These are phyloP conservation scores for Aureobasidium sp. DNA, from an alignment of 2,329 filamentous ascomycete species.

Conservation along the genomic window DNA sequence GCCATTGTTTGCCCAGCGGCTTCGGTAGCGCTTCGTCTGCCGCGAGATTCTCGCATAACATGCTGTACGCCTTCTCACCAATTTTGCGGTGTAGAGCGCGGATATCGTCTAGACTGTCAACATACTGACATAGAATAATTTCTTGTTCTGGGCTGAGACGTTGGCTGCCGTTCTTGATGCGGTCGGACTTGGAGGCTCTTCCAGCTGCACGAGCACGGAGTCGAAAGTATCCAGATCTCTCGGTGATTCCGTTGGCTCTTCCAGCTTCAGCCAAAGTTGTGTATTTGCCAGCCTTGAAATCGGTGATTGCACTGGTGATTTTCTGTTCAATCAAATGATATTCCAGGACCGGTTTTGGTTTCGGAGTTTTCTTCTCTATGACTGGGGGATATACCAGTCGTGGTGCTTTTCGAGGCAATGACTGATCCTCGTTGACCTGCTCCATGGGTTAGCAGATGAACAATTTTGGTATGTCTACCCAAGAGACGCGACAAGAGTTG, in stretches of 20 bases:
- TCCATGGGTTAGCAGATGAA: neutral
- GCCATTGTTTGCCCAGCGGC: constrained; percentile 9
- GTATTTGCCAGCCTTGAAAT: constrained; percentile 7
- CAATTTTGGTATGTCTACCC: neutral
- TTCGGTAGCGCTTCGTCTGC: neutral
- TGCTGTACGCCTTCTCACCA: constrained; percentile 5
- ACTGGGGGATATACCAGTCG: neutral
- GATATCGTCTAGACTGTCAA: neutral
- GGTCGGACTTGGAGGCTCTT: constrained; percentile 2
- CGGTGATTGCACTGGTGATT: neutral
- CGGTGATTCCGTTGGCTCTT: neutral
- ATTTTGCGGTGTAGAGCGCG: constrained; percentile 7
- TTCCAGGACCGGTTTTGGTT: neutral
- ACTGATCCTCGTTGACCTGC: neutral
- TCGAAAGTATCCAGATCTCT: constrained; percentile 5
- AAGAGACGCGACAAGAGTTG: neutral
- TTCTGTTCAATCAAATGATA: constrained; percentile 3
- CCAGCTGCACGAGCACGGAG: constrained; percentile 5
- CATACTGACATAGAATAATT: neutral
- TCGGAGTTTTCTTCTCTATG: neutral
- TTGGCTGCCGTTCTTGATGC: constrained; percentile 6
- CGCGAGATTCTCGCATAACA: constrained; percentile 7
- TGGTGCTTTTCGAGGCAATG: constrained; percentile 1
- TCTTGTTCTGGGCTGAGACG: constrained; percentile 5
- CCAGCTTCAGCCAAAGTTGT: constrained; percentile 8